Percentiles rank a stretch among this genome's conserved stretches.
Evolutionary conservation across 805 yeast species (phyloP).

Genomic region (Clavispora santaluciae): DNA sequence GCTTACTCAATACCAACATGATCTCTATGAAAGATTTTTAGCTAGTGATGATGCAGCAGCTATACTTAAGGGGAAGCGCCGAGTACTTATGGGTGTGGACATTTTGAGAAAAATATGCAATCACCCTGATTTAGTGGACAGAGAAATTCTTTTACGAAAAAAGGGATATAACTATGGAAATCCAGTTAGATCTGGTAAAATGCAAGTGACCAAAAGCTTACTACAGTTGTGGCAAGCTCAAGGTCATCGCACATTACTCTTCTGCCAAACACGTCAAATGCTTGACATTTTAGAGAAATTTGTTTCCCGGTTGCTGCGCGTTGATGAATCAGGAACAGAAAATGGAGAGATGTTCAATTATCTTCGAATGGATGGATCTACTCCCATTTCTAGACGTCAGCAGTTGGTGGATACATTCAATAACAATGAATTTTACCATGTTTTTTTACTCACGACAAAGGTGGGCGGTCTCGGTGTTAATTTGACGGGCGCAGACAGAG

Average conservation of each 20-base stretch:
- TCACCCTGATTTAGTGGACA: slow-evolving; percentile 80
- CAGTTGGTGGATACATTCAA: slow-evolving; percentile 78
- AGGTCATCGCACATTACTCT: slow-evolving; percentile 75
- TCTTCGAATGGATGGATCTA: slow-evolving; percentile 92
- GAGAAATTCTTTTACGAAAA: slow-evolving; percentile 33
- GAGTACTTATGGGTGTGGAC: slow-evolving; percentile 86
- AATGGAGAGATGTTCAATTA: slow-evolving; percentile 35
- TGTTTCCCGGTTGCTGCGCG: slow-evolving; percentile 31
- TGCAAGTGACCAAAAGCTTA: slow-evolving; percentile 80
- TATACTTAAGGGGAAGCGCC: slow-evolving; percentile 69
- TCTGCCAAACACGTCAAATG: slow-evolving; percentile 94
- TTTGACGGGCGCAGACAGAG: slow-evolving; percentile 91
- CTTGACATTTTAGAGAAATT: slow-evolving; percentile 77
- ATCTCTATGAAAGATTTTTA: slow-evolving; percentile 68
- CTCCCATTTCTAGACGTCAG: slow-evolving; percentile 75
- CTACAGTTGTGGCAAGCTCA: slow-evolving; percentile 72
- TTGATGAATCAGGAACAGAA: background rate
- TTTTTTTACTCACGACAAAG: slow-evolving; percentile 84
- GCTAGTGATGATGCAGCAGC: slow-evolving; percentile 70
- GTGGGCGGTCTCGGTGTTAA: slow-evolving; percentile 97
- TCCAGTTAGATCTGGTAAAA: slow-evolving; percentile 71
- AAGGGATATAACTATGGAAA: slow-evolving; percentile 47
- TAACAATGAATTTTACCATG: slow-evolving; percentile 46
- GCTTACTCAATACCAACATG: slow-evolving; percentile 70
- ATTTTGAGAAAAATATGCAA: slow-evolving; percentile 88